A percentile compares a stretch with the other conserved stretches of the same genome.
phyloP scores from a whole-genome alignment of 106 monocot species.

The Amphibolis antarctica region DNA sequence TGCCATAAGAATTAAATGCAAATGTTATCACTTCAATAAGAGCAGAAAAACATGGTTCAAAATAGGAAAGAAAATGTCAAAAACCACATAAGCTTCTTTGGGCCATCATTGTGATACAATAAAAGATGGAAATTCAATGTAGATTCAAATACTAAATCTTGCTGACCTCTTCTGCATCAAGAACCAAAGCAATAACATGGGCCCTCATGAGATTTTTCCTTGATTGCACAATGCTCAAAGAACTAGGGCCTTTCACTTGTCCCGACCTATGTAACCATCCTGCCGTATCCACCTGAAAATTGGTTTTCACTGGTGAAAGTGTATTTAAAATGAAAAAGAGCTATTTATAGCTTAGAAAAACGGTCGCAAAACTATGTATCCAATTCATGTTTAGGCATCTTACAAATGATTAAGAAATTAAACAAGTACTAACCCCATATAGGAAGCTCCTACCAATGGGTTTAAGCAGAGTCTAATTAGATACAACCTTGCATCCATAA shows the following conservation, averaged over 20 bases:
- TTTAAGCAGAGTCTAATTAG: too few species aligned
- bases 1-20: too few species aligned
- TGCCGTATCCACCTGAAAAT: conserved; percentile 90
- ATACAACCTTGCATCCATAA: too few species aligned
- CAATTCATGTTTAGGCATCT: not conserved
- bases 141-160: not conserved
- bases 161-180: conserved; percentile 88
- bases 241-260: conserved; percentile 76
- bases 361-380: not conserved
- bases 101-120: not conserved
- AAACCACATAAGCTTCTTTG: not conserved
- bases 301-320: not conserved
- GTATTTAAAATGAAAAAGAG: not conserved
- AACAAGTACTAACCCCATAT: too few species aligned
- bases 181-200: conserved; percentile 87
- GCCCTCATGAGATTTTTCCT: conserved; percentile 97
- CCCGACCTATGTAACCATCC: conserved; percentile 97
- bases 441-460: too few species aligned
- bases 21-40: too few species aligned
- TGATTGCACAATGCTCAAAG: conserved; percentile 88
- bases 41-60: too few species aligned
- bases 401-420: too few species aligned
- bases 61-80: too few species aligned
- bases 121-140: conserved; percentile 4
- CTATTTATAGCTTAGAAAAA: not conserved